A percentile compares a stretch with the other conserved stretches of the same genome.
These are phyloP conservation scores for Marasmius tenuissimus DNA, from an alignment of 1,284 basidiomycete species.

Conservation along the genomic window DNA sequence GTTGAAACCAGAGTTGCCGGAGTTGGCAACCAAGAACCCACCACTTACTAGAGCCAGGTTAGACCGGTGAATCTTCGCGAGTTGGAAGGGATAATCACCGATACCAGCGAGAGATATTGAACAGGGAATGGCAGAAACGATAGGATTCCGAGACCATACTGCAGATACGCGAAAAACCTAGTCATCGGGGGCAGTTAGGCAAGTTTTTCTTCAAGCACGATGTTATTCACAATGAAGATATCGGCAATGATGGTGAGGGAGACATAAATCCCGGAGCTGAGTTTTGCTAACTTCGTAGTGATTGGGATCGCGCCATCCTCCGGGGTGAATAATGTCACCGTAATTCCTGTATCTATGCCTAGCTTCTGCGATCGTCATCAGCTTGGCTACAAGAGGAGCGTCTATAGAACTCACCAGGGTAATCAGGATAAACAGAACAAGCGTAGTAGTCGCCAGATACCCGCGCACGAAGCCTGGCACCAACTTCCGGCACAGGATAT, in stretches of 20 bases:
- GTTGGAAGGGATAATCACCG: neutral
- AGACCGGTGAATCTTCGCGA: neutral
- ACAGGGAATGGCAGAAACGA: neutral
- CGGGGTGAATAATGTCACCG: slow-evolving; percentile 9
- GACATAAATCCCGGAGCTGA: slow-evolving; percentile 10
- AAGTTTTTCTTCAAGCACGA: neutral
- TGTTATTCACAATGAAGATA: slow-evolving; percentile 7
- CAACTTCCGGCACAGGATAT: slow-evolving; percentile 1
- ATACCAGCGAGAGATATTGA: slow-evolving; percentile 5
- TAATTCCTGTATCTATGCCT: slow-evolving; percentile 8
- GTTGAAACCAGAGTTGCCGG: neutral
- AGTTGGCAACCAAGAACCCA: slow-evolving; percentile 1
- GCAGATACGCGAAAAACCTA: slow-evolving; percentile 9
- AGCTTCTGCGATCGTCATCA: slow-evolving; percentile 1
- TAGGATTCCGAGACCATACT: slow-evolving; percentile 1
- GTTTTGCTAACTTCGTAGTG: slow-evolving; percentile 7
- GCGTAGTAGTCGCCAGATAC: slow-evolving; percentile 1
- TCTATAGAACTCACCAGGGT: slow-evolving; percentile 2
- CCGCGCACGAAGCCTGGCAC: slow-evolving; percentile 1
- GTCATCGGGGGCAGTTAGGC: neutral
- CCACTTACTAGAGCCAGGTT: slow-evolving; percentile 2
- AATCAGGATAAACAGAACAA: slow-evolving; percentile 10
- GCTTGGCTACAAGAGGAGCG: neutral
- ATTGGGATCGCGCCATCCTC: slow-evolving; percentile 7
- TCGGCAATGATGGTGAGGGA: slow-evolving; percentile 12